Percentiles rank a stretch among this genome's conserved stretches.
Evolutionary conservation across 1,139 yeast species (phyloP).

Genomic region (Blastobotrys illinoisensis): DNA sequence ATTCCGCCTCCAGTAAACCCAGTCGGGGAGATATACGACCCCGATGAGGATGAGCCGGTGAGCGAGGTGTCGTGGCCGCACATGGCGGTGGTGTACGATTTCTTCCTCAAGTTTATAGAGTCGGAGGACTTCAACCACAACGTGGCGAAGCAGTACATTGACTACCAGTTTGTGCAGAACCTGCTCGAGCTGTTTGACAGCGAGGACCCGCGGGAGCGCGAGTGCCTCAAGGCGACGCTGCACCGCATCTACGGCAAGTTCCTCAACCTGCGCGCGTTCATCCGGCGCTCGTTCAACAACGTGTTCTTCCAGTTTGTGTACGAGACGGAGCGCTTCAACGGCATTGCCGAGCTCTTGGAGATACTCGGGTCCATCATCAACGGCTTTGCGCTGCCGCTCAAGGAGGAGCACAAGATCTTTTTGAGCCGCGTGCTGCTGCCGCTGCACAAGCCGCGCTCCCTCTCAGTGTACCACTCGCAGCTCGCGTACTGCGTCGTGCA

Average conservation of each 20-base stretch:
- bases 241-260: conserved; percentile 96
- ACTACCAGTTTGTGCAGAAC: conserved; percentile 77
- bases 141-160: conserved; percentile 87
- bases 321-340: conserved; percentile 94
- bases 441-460: conserved; percentile 82
- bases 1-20: conserved; percentile 98
- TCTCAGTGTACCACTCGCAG: conserved; percentile 91
- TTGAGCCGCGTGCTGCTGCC: conserved; percentile 86
- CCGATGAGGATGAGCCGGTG: conserved; percentile 98
- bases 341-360: conserved; percentile 90
- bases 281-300: conserved; percentile 85
- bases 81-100: conserved; percentile 94
- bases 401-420: conserved; percentile 93
- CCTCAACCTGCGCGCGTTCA: conserved; percentile 81
- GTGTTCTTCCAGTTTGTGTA: conserved; percentile 89
- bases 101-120: conserved; percentile 86
- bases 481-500: conserved; percentile 95
- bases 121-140: conserved; percentile 93
- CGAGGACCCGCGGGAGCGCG: conserved; percentile 96
- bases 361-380: conserved; percentile 93
- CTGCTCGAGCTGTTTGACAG: conserved; percentile 87
- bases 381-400: conserved; percentile 95
- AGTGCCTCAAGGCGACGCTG: conserved; percentile 86
- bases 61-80: conserved; percentile 98
- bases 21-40: conserved; percentile 90